Conservation (phyloP, 805 yeast species). For the Saturnispora hagleri region DNA sequence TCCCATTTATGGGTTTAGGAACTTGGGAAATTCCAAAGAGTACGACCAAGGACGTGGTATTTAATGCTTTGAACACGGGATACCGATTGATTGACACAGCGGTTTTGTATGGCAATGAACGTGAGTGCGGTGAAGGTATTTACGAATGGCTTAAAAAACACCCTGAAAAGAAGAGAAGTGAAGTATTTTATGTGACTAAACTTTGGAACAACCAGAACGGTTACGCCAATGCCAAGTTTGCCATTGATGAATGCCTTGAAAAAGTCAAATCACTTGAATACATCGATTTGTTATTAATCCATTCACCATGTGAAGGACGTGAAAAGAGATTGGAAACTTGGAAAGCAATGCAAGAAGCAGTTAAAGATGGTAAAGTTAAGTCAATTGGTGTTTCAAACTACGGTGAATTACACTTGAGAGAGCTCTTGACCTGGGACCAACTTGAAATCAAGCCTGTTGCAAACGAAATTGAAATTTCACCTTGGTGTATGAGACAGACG, state of each 20-base stretch:
- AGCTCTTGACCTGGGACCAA: conserved; percentile 48
- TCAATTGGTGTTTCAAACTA: conserved; percentile 76
- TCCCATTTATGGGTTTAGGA: conserved; percentile 44
- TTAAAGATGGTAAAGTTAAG: conserved; percentile 45
- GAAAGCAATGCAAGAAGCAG: conserved; percentile 68
- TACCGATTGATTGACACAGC: conserved; percentile 43
- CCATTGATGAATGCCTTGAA: conserved; percentile 46
- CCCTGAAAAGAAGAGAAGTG: conserved; percentile 36
- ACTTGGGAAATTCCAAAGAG: conserved; percentile 33
- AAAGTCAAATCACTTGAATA: conserved; percentile 49
- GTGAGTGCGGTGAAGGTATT: conserved; percentile 42
- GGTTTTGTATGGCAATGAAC: conserved; percentile 38
- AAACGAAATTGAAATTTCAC: conserved; percentile 77
- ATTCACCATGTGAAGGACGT: conserved; percentile 47
- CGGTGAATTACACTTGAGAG: conserved; percentile 50
- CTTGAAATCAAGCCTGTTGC: conserved; percentile 54
- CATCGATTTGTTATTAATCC: conserved; percentile 64
- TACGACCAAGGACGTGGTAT: conserved; percentile 32
- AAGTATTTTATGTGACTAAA: conserved; percentile 60
- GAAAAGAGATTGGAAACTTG: conserved; percentile 50
- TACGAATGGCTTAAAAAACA: conserved; percentile 30
- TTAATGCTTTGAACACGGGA: conserved; percentile 35
- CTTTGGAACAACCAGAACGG: conserved; percentile 64
- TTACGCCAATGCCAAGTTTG: conserved; percentile 44
- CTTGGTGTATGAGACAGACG: conserved; percentile 66